Evolutionary conservation across 2,329 filamentous ascomycete genomes (phyloP).

Genomic region (Aspergillaceae sp.): DNA sequence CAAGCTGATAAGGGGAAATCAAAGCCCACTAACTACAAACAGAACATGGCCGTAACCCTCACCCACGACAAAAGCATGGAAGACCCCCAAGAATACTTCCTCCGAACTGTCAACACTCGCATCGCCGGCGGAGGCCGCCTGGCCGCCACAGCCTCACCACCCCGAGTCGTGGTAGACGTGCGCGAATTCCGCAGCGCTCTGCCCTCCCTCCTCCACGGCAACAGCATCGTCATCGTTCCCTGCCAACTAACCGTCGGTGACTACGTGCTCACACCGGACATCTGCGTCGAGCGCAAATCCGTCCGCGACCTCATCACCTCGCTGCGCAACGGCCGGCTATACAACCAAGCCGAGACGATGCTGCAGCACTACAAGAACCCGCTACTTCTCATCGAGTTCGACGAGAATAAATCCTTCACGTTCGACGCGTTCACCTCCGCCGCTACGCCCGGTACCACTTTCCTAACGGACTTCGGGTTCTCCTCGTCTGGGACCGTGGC

Average conservation of each 20-base stretch:
- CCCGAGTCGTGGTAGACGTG: constrained; percentile 87
- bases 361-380: constrained; percentile 81
- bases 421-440: constrained; percentile 57
- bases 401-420: constrained; percentile 94
- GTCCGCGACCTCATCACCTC: constrained; percentile 85
- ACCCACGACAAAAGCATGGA: constrained; percentile 63
- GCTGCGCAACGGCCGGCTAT: constrained; percentile 84
- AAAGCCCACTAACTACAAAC: constrained; percentile 8
- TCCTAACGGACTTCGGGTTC: constrained; percentile 47
- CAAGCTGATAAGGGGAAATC: not conserved
- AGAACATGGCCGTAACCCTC: constrained; percentile 80
- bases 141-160: constrained; percentile 73
- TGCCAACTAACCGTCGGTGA: constrained; percentile 96
- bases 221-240: constrained; percentile 78
- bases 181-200: constrained; percentile 92
- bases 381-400: constrained; percentile 94
- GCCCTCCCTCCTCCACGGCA: constrained; percentile 81
- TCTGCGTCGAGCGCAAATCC: constrained; percentile 92
- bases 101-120: constrained; percentile 90
- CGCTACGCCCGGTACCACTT: constrained; percentile 32
- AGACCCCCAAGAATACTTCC: constrained; percentile 82
- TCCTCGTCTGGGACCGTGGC: constrained; percentile 27
- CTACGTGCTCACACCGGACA: constrained; percentile 83
- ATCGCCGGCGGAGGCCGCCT: constrained; percentile 89
- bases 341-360: constrained; percentile 89